Evolutionary conservation across 257 asterid genomes (phyloP).

Genomic region (Haberlea rhodopensis): DNA sequence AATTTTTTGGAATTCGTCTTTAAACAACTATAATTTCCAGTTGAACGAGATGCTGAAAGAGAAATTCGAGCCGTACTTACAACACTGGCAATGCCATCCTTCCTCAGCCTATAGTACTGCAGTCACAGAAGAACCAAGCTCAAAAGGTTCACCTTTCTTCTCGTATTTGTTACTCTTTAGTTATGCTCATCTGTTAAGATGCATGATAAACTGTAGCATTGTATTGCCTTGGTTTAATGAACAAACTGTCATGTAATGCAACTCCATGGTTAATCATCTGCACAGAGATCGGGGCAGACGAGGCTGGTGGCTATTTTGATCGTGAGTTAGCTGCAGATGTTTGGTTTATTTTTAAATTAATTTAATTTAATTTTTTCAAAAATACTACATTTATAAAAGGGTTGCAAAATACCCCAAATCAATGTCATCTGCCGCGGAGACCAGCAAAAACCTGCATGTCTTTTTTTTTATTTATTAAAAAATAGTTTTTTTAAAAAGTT

Average conservation of each 20-base stretch:
- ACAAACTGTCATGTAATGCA: neutral
- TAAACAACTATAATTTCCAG: conserved; percentile 40
- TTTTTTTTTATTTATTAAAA: too few relatives aligned
- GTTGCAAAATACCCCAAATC: too few relatives aligned
- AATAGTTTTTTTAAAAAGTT: too few relatives aligned
- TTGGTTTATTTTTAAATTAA: too few relatives aligned
- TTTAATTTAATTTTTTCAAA: too few relatives aligned
- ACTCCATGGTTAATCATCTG: neutral
- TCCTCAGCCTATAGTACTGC: conserved; percentile 62
- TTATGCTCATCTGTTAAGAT: neutral
- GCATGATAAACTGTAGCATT: neutral
- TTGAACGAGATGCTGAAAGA: conserved; percentile 83
- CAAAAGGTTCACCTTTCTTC: neutral
- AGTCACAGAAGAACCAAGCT: conserved; percentile 40
- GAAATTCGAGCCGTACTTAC: conserved; percentile 73
- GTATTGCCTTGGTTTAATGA: too few relatives aligned
- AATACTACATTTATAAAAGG: too few relatives aligned
- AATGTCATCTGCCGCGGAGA: too few relatives aligned
- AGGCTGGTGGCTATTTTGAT: neutral
- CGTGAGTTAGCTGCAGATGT: neutral
- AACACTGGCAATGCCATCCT: conserved; percentile 49
- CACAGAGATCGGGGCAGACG: neutral
- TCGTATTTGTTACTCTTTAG: neutral
- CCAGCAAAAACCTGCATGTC: too few relatives aligned
- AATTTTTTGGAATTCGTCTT: conserved; percentile 7